Conservation (phyloP, 192 early-diverging fungal genomes). For the Podila epicladia region DNA sequence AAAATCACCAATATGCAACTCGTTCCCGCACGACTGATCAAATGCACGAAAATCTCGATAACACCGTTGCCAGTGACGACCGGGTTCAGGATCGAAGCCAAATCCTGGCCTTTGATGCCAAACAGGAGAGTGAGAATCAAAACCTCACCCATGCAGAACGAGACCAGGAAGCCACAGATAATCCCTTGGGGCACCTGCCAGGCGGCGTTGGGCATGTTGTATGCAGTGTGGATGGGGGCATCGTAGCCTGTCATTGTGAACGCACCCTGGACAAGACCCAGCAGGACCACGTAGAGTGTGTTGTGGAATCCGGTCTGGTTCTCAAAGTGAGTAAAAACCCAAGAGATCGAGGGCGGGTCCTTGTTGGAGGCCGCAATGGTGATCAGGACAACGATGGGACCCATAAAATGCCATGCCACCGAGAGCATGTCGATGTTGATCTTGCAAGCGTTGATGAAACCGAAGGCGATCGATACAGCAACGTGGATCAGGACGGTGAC, state of each 20-base stretch:
- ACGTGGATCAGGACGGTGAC: slow-evolving; percentile 30
- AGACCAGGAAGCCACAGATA: slow-evolving; percentile 18
- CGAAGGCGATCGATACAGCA: slow-evolving; percentile 16
- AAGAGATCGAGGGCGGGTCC: slow-evolving; percentile 20
- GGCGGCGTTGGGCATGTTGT: slow-evolving; percentile 32
- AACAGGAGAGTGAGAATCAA: slow-evolving; percentile 27
- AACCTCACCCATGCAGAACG: slow-evolving; percentile 21
- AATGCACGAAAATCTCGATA: slow-evolving; percentile 26
- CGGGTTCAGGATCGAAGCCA: slow-evolving; percentile 14
- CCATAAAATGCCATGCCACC: slow-evolving; percentile 26
- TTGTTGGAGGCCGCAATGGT: slow-evolving; percentile 8
- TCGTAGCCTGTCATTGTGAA: slow-evolving; percentile 37
- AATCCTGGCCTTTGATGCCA: slow-evolving; percentile 16
- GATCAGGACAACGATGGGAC: slow-evolving; percentile 24
- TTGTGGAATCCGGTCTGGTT: slow-evolving; percentile 50
- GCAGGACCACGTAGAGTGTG: slow-evolving; percentile 24
- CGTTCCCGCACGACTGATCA: slow-evolving; percentile 16
- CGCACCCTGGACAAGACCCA: slow-evolving; percentile 41
- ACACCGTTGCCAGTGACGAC: slow-evolving; percentile 12
- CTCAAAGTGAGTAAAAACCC: slow-evolving; percentile 52
- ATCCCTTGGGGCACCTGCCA: slow-evolving; percentile 22
- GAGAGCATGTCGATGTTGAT: slow-evolving; percentile 22
- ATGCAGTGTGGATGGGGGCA: slow-evolving; percentile 33
- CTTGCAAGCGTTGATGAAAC: slow-evolving; percentile 18
- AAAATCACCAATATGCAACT: slow-evolving; percentile 23